Conservation (phyloP, 768 basidiomycete species). For the Sporobolomyces phaffii region DNA sequence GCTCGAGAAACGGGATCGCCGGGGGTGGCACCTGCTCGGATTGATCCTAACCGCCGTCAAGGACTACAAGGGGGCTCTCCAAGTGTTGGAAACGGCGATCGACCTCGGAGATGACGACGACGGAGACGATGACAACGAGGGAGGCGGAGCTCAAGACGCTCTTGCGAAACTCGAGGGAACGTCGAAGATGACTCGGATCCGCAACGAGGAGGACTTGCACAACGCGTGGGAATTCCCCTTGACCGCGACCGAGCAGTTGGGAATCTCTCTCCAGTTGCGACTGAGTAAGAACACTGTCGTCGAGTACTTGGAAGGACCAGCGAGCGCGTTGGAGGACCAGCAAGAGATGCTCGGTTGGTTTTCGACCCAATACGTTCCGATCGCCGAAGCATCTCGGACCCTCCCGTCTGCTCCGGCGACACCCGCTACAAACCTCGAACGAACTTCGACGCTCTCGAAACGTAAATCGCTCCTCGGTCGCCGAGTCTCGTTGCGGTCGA, state of each 20-base stretch:
- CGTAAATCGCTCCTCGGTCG: conserved; percentile 11
- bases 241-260: conserved; percentile 52
- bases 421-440: background rate
- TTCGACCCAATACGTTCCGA: background rate
- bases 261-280: conserved; percentile 71
- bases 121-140: background rate
- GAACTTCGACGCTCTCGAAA: background rate
- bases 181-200: background rate
- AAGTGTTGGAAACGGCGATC: conserved; percentile 72
- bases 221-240: conserved; percentile 9
- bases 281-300: conserved; percentile 76
- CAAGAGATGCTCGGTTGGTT: conserved; percentile 77
- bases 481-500: conserved; percentile 7
- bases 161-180: conserved; percentile 4
- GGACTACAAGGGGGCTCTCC: conserved; percentile 69
- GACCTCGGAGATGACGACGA: conserved; percentile 4
- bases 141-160: background rate
- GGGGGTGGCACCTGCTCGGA: conserved; percentile 85
- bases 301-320: conserved; percentile 78
- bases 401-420: background rate
- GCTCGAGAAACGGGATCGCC: conserved; percentile 54
- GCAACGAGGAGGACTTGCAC: background rate
- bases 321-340: conserved; percentile 72
- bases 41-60: conserved; percentile 70
- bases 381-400: background rate